phyloP scores from a whole-genome alignment of 768 basidiomycete genomes.

The Hericium coralloides region DNA sequence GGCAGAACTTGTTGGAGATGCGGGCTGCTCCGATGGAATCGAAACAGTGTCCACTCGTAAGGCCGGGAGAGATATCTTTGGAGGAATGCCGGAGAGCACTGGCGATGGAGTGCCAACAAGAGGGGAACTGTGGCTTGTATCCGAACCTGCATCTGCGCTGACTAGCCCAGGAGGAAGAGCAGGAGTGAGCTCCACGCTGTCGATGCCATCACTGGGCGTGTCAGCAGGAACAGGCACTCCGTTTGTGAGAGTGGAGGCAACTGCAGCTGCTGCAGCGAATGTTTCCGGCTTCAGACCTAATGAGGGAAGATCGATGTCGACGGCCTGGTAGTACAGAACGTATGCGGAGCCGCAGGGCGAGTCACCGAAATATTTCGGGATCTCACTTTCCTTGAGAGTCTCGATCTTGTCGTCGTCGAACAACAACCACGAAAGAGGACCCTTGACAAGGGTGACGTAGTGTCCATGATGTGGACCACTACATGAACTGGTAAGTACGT shows the following conservation, averaged over 20 bases:
- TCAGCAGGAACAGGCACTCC: neutral
- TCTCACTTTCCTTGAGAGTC: conserved; percentile 80
- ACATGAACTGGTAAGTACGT: conserved; percentile 8
- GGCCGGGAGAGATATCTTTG: neutral
- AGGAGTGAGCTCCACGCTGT: neutral
- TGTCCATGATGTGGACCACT: conserved; percentile 99
- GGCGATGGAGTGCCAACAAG: neutral
- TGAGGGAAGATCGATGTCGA: conserved; percentile 66
- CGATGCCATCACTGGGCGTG: neutral
- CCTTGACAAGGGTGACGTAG: conserved; percentile 92
- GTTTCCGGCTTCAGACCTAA: conserved; percentile 52
- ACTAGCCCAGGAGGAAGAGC: neutral
- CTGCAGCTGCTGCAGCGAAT: conserved; percentile 13
- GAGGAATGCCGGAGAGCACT: neutral
- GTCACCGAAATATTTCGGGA: conserved; percentile 92
- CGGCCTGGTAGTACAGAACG: conserved; percentile 94
- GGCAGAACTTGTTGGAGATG: neutral
- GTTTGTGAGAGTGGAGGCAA: conserved; percentile 8
- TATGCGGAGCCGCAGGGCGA: conserved; percentile 83
- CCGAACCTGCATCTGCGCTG: neutral
- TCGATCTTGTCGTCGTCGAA: conserved; percentile 96
- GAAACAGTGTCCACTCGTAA: neutral
- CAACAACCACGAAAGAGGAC: conserved; percentile 72
- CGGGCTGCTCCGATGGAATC: neutral
- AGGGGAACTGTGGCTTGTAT: neutral